phyloP scores from a whole-genome alignment of 169 alveolate genomes.

The Babesia ovata region DNA sequence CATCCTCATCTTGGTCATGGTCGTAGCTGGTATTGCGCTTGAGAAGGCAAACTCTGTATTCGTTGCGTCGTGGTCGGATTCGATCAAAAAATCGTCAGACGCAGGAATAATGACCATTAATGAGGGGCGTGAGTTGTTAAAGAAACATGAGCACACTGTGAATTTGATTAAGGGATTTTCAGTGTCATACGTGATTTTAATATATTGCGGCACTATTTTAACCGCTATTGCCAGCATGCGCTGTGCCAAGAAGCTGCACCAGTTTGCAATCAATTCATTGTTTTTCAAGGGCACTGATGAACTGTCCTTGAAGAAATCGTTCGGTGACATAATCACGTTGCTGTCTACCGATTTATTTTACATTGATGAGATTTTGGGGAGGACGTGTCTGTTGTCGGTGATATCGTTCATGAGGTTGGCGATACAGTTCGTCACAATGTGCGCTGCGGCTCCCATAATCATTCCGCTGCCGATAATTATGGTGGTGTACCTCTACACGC shows the following conservation, averaged over 20 bases:
- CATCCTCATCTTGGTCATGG: not conserved
- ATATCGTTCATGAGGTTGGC: not conserved
- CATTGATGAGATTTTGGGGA: constrained; percentile 38
- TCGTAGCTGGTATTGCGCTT: not conserved
- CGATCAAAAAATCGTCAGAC: not conserved
- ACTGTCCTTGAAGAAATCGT: constrained; percentile 12
- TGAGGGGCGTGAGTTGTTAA: not conserved
- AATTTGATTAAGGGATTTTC: not conserved
- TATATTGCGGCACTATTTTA: not conserved
- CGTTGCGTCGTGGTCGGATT: constrained; percentile 27
- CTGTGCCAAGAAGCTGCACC: constrained; percentile 13
- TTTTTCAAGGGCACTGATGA: constrained; percentile 27
- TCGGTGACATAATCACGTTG: constrained; percentile 25
- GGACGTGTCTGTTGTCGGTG: not conserved
- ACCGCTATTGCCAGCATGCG: constrained; percentile 4
- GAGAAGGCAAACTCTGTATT: constrained; percentile 6
- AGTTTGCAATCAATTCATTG: constrained; percentile 21
- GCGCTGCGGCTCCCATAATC: not conserved
- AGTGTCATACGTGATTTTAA: not conserved
- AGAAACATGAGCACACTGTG: not conserved
- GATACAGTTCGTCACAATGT: constrained; percentile 22
- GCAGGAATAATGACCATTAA: not conserved
- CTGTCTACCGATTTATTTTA: constrained; percentile 25
- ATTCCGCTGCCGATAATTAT: constrained; percentile 11
- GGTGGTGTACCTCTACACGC: not conserved